Evolutionary conservation across 1,284 basidiomycete genomes (phyloP).

Genomic region (Leccinum angustisporum): DNA sequence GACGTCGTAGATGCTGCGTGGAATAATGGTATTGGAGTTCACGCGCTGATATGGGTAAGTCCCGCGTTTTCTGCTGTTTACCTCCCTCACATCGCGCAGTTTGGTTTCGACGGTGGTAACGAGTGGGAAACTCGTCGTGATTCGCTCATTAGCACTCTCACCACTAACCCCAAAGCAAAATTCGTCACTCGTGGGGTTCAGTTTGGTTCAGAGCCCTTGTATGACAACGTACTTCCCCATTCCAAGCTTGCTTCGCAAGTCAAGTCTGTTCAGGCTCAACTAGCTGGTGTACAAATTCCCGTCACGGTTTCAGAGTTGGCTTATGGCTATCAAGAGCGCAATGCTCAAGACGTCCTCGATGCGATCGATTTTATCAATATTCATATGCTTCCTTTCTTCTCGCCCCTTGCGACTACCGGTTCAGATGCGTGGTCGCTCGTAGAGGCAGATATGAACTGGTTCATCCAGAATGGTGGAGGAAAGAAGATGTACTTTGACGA

Average conservation of each 20-base stretch:
- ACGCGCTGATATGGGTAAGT: constrained; percentile 72
- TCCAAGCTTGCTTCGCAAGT: constrained; percentile 58
- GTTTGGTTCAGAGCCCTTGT: constrained; percentile 77
- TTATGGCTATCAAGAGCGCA: constrained; percentile 50
- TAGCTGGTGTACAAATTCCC: constrained; percentile 57
- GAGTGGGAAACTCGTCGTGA: constrained; percentile 58
- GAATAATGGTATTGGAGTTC: constrained; percentile 66
- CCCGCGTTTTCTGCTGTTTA: not conserved
- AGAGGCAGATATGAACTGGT: constrained; percentile 58
- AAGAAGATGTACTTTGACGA: constrained; percentile 75
- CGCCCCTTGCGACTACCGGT: constrained; percentile 40
- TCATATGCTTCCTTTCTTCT: constrained; percentile 78
- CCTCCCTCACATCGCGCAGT: constrained; percentile 38
- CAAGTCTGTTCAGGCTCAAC: constrained; percentile 44
- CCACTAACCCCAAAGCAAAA: constrained; percentile 62
- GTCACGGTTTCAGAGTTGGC: constrained; percentile 61
- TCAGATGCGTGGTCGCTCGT: constrained; percentile 59
- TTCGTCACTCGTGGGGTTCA: constrained; percentile 68
- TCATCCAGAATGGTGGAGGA: constrained; percentile 53
- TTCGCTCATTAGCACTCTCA: constrained; percentile 53
- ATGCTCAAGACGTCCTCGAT: constrained; percentile 56
- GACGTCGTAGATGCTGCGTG: constrained; percentile 73
- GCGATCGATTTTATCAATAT: constrained; percentile 68
- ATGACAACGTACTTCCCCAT: constrained; percentile 56
- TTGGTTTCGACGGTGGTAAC: constrained; percentile 59